A percentile compares a stretch with the other conserved stretches of the same genome.
Conservation (phyloP, 805 yeast species). For the Kodamaea hsintzibuensis region DNA sequence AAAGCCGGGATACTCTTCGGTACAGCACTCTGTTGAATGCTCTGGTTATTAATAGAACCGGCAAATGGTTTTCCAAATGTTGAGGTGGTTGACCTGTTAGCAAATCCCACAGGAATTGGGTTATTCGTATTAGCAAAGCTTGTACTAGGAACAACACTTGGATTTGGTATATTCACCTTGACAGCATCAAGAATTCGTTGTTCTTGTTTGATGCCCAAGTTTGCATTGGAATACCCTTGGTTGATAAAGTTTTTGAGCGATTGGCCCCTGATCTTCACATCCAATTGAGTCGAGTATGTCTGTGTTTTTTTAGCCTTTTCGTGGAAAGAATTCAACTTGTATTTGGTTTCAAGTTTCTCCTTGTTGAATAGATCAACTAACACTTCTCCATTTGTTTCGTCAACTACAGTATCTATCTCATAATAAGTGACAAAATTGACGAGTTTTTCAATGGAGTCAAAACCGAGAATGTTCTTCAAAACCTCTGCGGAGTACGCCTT, state of each 20-base stretch:
- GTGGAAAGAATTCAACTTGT: slow-evolving; percentile 37
- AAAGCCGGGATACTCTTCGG: neutral
- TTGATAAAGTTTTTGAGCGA: slow-evolving; percentile 31
- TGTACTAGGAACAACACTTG: neutral
- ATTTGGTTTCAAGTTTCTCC: slow-evolving; percentile 40
- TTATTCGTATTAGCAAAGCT: neutral
- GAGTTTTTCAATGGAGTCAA: slow-evolving; percentile 59
- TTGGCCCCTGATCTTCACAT: slow-evolving; percentile 24
- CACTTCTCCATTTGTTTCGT: slow-evolving; percentile 27
- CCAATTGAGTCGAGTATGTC: slow-evolving; percentile 33
- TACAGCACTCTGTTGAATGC: neutral
- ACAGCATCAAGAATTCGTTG: neutral
- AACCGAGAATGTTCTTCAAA: slow-evolving; percentile 58
- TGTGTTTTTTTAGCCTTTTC: slow-evolving; percentile 42
- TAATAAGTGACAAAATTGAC: slow-evolving; percentile 62
- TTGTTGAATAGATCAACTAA: slow-evolving; percentile 43
- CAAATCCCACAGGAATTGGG: neutral
- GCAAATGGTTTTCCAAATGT: neutral
- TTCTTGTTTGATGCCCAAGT: slow-evolving; percentile 20
- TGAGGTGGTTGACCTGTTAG: neutral
- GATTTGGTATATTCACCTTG: neutral
- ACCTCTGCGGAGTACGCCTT: slow-evolving; percentile 57
- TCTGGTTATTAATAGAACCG: neutral
- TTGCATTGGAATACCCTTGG: slow-evolving; percentile 31
- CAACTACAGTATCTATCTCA: slow-evolving; percentile 46